Evolutionary conservation across 306 rosid genomes (phyloP).

Genomic region (Gastrolobium bilobum): DNA sequence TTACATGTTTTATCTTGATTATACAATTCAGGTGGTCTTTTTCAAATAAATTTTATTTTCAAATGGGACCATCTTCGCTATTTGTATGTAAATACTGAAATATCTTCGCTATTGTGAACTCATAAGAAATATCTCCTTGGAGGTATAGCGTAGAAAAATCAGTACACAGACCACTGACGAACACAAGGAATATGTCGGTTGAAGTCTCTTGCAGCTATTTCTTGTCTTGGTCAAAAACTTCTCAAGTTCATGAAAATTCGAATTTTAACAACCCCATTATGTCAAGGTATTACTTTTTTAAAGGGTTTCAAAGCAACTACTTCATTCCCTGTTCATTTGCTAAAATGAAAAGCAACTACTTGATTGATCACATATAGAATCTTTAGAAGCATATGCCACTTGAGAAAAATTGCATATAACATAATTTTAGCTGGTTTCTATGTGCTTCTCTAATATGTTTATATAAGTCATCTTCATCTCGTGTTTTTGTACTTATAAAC

Average conservation of each 20-base stretch:
- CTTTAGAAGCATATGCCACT: not conserved
- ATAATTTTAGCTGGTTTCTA: not conserved
- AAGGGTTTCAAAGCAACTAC: not conserved
- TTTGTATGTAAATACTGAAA: not conserved
- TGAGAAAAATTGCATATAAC: not conserved
- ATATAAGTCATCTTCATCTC: not conserved
- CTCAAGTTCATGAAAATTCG: conserved; percentile 48
- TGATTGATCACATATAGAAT: not conserved
- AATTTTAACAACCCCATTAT: conserved; percentile 44
- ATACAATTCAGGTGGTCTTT: not conserved
- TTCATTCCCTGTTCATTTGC: not conserved
- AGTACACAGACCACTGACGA: not conserved
- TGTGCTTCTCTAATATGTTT: not conserved
- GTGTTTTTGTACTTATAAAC: not conserved
- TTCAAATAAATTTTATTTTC: conserved; percentile 7
- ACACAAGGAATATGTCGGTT: conserved; percentile 51
- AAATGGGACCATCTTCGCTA: not conserved
- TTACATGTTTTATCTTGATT: not conserved
- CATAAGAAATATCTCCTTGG: conserved; percentile 34
- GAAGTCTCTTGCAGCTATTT: conserved; percentile 44
- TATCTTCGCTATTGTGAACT: not conserved
- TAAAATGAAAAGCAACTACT: not conserved
- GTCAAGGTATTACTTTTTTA: conserved; percentile 59
- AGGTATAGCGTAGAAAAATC: not conserved
- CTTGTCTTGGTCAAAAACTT: conserved; percentile 47